These are phyloP conservation scores for Aaosphaeria pasadenensis DNA, from an alignment of 2,329 filamentous ascomycete species.

Conservation along the genomic window DNA sequence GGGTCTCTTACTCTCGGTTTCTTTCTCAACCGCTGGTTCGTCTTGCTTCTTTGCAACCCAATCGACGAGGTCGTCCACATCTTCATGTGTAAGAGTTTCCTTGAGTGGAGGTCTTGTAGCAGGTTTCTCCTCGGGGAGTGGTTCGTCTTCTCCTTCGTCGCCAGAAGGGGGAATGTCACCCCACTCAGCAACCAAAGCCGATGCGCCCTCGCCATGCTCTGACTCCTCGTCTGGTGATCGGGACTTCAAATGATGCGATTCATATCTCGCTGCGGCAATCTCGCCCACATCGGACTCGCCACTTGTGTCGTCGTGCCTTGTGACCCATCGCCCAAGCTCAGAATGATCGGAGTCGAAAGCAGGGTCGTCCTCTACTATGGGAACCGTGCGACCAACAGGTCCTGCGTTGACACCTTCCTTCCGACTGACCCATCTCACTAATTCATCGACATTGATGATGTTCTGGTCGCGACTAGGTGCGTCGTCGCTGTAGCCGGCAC, in stretches of 20 bases:
- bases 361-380: constrained; percentile 2
- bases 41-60: constrained; percentile 14
- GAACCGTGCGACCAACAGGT: constrained; percentile 9
- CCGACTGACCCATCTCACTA: constrained; percentile 22
- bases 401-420: constrained; percentile 19
- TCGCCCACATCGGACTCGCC: constrained; percentile 14
- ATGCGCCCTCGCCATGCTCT: constrained; percentile 1
- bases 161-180: neutral
- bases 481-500: neutral
- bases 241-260: too few species aligned
- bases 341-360: constrained; percentile 18
- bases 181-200: too few species aligned
- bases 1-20: neutral
- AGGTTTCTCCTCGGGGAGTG: neutral
- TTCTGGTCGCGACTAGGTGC: constrained; percentile 7
- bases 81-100: constrained; percentile 11
- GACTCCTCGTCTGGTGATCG: neutral
- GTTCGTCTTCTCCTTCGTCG: neutral
- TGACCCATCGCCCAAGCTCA: constrained; percentile 17
- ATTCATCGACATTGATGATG: constrained; percentile 18
- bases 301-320: constrained; percentile 15
- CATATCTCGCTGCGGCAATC: constrained; percentile 1
- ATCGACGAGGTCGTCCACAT: constrained; percentile 23
- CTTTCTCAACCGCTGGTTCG: constrained; percentile 1
- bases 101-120: neutral